These are phyloP conservation scores for Aspergillus spinulosporus DNA, from an alignment of 2,329 filamentous ascomycete genomes.

Conservation along the genomic window DNA sequence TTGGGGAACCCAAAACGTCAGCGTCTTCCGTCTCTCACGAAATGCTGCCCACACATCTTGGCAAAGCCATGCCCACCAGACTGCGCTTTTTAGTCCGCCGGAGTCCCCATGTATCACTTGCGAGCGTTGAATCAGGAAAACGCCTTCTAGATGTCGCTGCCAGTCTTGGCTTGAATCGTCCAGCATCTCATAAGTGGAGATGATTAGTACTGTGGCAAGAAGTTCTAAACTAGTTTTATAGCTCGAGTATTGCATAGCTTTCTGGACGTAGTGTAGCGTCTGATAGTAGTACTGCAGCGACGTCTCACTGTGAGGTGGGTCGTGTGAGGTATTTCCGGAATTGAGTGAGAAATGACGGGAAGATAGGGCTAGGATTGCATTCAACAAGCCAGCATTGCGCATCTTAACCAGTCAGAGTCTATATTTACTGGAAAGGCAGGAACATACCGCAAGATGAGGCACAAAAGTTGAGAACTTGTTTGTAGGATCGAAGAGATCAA, in stretches of 20 bases:
- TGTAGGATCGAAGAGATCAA: constrained; percentile 48
- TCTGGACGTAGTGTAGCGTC: constrained; percentile 62
- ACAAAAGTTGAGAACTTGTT: constrained; percentile 42
- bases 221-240: constrained; percentile 61
- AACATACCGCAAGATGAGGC: constrained; percentile 38
- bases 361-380: constrained; percentile 58
- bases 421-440: not conserved
- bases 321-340: not conserved
- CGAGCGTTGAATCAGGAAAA: constrained; percentile 66
- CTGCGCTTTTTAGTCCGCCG: constrained; percentile 57
- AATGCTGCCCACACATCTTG: constrained; percentile 68
- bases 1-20: constrained; percentile 60
- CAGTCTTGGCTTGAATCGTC: constrained; percentile 58
- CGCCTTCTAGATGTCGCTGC: constrained; percentile 64
- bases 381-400: constrained; percentile 58
- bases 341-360: constrained; percentile 51
- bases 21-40: constrained; percentile 55
- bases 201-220: constrained; percentile 59
- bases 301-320: not conserved
- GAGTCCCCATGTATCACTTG: constrained; percentile 62
- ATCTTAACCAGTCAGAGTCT: constrained; percentile 27
- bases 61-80: constrained; percentile 68
- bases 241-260: constrained; percentile 58
- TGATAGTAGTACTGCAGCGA: constrained; percentile 60
- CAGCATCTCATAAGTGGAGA: constrained; percentile 68